Evolutionary conservation across 345 rosid genomes (phyloP).

Genomic region (Aethionema arabicum): DNA sequence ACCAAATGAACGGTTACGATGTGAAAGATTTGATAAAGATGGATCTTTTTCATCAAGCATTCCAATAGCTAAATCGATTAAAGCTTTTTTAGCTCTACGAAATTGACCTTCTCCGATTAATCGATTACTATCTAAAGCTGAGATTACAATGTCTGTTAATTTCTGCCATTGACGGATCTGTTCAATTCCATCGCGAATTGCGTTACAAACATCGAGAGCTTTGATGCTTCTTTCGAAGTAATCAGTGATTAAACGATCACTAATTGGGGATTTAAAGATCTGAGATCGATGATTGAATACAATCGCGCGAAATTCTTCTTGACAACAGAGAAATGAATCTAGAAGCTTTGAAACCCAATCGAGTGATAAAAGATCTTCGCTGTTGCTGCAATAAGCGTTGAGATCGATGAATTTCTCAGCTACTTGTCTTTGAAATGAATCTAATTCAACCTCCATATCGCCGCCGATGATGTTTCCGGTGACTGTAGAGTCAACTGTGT

Average conservation of each 20-base stretch:
- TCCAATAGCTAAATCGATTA: conserved; percentile 71
- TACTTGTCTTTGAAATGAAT: conserved; percentile 62
- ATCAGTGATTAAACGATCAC: conserved; percentile 55
- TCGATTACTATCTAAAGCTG: conserved; percentile 52
- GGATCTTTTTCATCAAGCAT: conserved; percentile 90
- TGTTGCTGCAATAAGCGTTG: conserved; percentile 29
- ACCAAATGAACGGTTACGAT: conserved; percentile 87
- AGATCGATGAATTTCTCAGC: conserved; percentile 55
- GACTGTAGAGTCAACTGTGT: conserved; percentile 31
- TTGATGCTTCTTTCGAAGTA: conserved; percentile 69
- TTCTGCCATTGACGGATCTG: conserved; percentile 73
- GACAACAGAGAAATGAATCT: conserved; percentile 54
- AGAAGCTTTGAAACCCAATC: conserved; percentile 62
- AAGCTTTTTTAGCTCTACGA: conserved; percentile 86
- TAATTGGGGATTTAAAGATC: conserved; percentile 38
- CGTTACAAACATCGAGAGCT: conserved; percentile 87
- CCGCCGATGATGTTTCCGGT: conserved; percentile 30
- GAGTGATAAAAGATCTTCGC: conserved; percentile 56
- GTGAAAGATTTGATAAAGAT: conserved; percentile 45
- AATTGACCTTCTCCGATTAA: conserved; percentile 74
- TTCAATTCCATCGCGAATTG: conserved; percentile 78
- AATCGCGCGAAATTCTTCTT: conserved; percentile 63
- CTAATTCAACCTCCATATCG: conserved; percentile 50
- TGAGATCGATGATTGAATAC: conserved; percentile 42
- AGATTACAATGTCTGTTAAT: conserved; percentile 63